These are phyloP conservation scores for Fusarium transvaalense DNA, from an alignment of 2,329 filamentous ascomycete species.

Conservation along the genomic window DNA sequence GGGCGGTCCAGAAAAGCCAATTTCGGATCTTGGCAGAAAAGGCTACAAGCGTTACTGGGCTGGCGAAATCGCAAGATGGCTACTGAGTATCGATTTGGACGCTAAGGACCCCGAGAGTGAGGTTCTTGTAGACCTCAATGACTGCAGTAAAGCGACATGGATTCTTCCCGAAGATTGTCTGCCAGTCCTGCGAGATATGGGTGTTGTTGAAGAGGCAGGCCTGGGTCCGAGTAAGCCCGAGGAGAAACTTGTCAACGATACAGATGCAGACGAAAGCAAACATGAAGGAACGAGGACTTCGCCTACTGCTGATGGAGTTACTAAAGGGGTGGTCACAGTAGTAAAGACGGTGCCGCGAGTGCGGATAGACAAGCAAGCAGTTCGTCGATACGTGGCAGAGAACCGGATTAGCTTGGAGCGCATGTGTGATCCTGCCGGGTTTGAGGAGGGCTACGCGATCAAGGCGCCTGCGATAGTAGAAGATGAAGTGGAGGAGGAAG, in stretches of 20 bases:
- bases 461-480: conserved; percentile 54
- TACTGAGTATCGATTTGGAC: conserved; percentile 61
- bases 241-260: conserved; percentile 19
- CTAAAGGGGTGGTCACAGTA: conserved; percentile 49
- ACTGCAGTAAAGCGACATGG: conserved; percentile 82
- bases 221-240: conserved; percentile 57
- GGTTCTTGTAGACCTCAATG: conserved; percentile 72
- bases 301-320: conserved; percentile 27
- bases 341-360: conserved; percentile 59
- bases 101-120: conserved; percentile 50
- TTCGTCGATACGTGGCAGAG: conserved; percentile 75
- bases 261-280: conserved; percentile 41
- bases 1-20: conserved; percentile 93
- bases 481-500: conserved; percentile 50
- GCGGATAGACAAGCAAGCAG: conserved; percentile 64
- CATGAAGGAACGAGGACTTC: conserved; percentile 34
- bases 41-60: conserved; percentile 91
- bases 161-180: conserved; percentile 89
- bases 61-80: conserved; percentile 81
- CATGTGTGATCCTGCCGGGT: conserved; percentile 80
- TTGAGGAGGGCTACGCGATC: conserved; percentile 75
- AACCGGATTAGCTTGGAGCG: conserved; percentile 73
- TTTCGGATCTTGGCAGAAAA: conserved; percentile 84
- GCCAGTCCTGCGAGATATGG: conserved; percentile 82
- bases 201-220: conserved; percentile 71